A percentile compares a stretch with the other conserved stretches of the same genome.
These are phyloP conservation scores for Brasenia schreberi DNA, from an alignment of 164 flowering plant genomes.

Conservation along the genomic window DNA sequence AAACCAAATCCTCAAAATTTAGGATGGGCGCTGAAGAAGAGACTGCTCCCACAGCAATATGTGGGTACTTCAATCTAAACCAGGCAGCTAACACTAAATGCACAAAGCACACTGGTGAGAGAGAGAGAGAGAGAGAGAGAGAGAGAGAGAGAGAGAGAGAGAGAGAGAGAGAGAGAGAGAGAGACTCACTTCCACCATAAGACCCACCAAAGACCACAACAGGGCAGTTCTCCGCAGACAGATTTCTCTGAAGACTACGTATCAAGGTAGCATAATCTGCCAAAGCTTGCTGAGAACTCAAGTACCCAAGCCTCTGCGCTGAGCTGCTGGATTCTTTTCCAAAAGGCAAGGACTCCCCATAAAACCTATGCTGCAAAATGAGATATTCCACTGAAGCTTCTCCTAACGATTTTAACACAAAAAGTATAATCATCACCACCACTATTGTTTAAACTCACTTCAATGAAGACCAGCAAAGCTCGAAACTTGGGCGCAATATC, in stretches of 20 bases:
- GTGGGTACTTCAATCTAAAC: slow-evolving; percentile 57
- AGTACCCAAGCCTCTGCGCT: slow-evolving; percentile 38
- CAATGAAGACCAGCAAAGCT: slow-evolving; percentile 38
- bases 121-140: slow-evolving; percentile 2
- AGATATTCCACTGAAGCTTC: background rate
- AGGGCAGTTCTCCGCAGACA: slow-evolving; percentile 46
- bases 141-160: background rate
- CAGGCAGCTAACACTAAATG: slow-evolving; percentile 43
- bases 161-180: background rate
- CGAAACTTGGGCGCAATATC: slow-evolving; percentile 45
- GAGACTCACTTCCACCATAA: slow-evolving; percentile 40
- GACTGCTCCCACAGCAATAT: slow-evolving; percentile 43
- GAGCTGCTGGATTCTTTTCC: slow-evolving; percentile 32
- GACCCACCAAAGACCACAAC: slow-evolving; percentile 60
- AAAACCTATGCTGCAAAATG: slow-evolving; percentile 40
- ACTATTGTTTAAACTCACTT: slow-evolving; percentile 13
- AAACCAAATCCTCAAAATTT: slow-evolving; percentile 37
- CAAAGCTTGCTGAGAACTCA: slow-evolving; percentile 47
- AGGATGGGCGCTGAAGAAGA: slow-evolving; percentile 52
- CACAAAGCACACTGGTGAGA: background rate
- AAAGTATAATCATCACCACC: background rate
- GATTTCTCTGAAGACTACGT: slow-evolving; percentile 37
- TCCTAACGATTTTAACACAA: background rate
- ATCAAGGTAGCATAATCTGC: slow-evolving; percentile 52
- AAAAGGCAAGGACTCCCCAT: slow-evolving; percentile 56